phyloP scores from a whole-genome alignment of 306 rosid species.

The Vigna angularis region DNA sequence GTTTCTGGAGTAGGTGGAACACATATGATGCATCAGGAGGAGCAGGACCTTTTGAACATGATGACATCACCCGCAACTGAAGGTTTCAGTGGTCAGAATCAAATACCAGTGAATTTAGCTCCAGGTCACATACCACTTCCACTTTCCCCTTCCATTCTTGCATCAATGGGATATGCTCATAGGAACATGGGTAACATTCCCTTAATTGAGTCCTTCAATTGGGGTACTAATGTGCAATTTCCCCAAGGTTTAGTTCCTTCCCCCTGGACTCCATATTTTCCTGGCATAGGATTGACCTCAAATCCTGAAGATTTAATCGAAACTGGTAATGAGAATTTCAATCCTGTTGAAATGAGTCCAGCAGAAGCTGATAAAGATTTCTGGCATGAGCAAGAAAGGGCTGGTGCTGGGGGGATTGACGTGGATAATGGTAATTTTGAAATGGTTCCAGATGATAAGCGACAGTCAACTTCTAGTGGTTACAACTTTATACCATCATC shows the following conservation, averaged over 20 bases:
- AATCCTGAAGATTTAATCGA: slow-evolving; percentile 61
- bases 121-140: slow-evolving; percentile 68
- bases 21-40: slow-evolving; percentile 81
- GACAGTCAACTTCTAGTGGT: slow-evolving; percentile 65
- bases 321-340: slow-evolving; percentile 59
- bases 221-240: slow-evolving; percentile 72
- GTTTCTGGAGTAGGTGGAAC: slow-evolving; percentile 53
- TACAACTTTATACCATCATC: slow-evolving; percentile 55
- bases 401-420: slow-evolving; percentile 57
- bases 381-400: slow-evolving; percentile 77
- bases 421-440: slow-evolving; percentile 65
- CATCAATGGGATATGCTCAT: slow-evolving; percentile 70
- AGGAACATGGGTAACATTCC: slow-evolving; percentile 73
- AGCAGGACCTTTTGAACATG: slow-evolving; percentile 80
- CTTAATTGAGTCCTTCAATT: slow-evolving; percentile 57
- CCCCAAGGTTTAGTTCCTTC: slow-evolving; percentile 67
- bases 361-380: slow-evolving; percentile 60
- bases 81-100: slow-evolving; percentile 64
- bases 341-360: slow-evolving; percentile 53
- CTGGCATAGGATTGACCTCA: slow-evolving; percentile 62
- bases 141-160: slow-evolving; percentile 61
- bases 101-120: slow-evolving; percentile 63
- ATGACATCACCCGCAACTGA: slow-evolving; percentile 64
- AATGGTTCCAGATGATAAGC: slow-evolving; percentile 66
- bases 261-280: slow-evolving; percentile 63